Evolutionary conservation across 2,329 filamentous ascomycete genomes (phyloP), one percentile per base, ranked within the genome.

Genomic region (Sporothrix curviconia): DNA sequence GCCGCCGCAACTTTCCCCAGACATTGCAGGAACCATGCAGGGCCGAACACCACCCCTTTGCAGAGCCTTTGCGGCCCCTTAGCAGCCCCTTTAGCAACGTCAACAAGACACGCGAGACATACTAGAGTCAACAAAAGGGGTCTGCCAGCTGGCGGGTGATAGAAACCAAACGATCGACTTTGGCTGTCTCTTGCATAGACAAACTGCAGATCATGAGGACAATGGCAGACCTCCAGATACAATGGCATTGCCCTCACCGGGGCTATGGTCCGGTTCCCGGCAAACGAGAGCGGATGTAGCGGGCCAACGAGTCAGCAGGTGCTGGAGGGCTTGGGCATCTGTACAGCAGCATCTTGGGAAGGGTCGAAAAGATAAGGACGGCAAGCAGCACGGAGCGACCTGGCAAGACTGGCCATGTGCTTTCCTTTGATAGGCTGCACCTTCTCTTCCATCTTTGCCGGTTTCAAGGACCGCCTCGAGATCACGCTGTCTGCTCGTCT

Each of bases 11-110:
- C n/a, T 24, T 44, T 54, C 51, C 51, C 51, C 51, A 43, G 51
- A 54, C 36, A 32, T 36, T 54, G 39, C 51, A 43, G 28, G 28
- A 17, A 24, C 39, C 39, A 19, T 44, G 51, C 51, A 54, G 39
- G 51, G 17, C 28, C 22, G 32, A 54, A 25, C 51, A 32, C 50
- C 42, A 53, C 17, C 28, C 19, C 12, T 25, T 50, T 9, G 28
- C 36, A 46, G n/a, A n/a, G n/a, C n/a, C n/a, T n/a, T n/a, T n/a
- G n/a, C n/a, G n/a, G n/a, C n/a, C n/a, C n/a, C n/a, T n/a, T n/a
- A n/a, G 11, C 25, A 30, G 22, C 7, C 12, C 17, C 2, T 7
- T 24, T 15, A 15, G 3, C 47, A 51, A 51, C 32, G 25, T 51
- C 34, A 12, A 50, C 46, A 37, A 44, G 9, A 11, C 24, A 28